These are phyloP conservation scores for Musa beccarii DNA, from an alignment of 176 grass and related monocot species.

Conservation along the genomic window DNA sequence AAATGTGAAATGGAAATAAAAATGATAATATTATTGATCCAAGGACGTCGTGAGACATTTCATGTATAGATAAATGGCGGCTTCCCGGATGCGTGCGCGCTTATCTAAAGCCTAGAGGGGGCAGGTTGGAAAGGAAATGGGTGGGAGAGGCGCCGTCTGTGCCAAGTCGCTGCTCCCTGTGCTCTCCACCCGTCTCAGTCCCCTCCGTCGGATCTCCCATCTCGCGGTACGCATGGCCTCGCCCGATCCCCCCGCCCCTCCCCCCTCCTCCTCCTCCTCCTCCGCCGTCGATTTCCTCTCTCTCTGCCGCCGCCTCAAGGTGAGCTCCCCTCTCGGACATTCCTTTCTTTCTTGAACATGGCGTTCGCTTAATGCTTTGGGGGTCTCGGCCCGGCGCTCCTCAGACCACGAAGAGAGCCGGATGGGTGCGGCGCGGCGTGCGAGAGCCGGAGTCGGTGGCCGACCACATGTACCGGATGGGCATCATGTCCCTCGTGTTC, in stretches of 20 bases:
- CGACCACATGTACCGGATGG: constrained; percentile 98
- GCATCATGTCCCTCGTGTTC: constrained; percentile 78
- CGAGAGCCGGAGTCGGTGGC: constrained; percentile 88
- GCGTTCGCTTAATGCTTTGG: not conserved
- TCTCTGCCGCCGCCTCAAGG: constrained; percentile 87
- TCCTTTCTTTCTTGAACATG: not conserved
- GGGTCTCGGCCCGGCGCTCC: constrained; percentile 2
- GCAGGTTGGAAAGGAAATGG: not conserved
- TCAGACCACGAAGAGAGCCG: constrained; percentile 94
- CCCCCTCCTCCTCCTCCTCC: constrained; percentile 17
- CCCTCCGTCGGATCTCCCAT: constrained; percentile 25
- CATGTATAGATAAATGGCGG: not conserved
- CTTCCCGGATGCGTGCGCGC: not conserved
- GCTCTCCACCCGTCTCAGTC: constrained; percentile 16
- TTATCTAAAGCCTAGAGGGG: not conserved
- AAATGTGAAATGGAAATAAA: not conserved
- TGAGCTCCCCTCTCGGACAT: not conserved
- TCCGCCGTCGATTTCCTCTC: constrained; percentile 92
- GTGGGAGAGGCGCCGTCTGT: constrained; percentile 13
- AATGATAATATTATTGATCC: not conserved
- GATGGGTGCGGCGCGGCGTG: constrained; percentile 88
- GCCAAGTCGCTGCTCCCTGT: constrained; percentile 4
- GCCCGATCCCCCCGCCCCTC: constrained; percentile 28
- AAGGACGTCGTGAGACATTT: not conserved
- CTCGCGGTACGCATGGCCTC: constrained; percentile 24